A percentile compares a stretch with the other conserved stretches of the same genome.
Evolutionary conservation across 257 asterid genomes (phyloP).

Genomic region (Primulina huaijiensis): DNA sequence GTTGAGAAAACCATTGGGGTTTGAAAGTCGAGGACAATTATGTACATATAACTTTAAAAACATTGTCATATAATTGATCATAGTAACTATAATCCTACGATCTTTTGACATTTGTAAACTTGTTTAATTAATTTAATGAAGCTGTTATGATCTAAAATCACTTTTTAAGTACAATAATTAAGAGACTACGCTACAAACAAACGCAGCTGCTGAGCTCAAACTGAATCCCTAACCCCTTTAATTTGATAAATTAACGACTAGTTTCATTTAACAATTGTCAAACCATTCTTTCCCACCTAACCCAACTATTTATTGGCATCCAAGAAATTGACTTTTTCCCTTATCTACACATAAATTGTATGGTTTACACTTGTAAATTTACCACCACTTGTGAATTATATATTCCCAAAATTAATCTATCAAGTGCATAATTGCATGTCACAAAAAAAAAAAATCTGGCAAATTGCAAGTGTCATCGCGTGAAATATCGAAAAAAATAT

Average conservation of each 20-base stretch:
- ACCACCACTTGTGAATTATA: no score
- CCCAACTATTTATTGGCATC: slow-evolving; percentile 43
- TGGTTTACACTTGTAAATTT: no score
- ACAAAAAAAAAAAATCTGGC: no score
- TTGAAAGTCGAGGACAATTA: no score
- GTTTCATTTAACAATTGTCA: slow-evolving; percentile 38
- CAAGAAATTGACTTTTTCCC: slow-evolving; percentile 43
- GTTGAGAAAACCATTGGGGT: no score
- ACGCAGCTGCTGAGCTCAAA: slow-evolving; percentile 50
- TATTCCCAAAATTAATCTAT: no score
- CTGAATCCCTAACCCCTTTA: not conserved
- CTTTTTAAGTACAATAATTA: slow-evolving; percentile 26
- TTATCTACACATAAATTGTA: slow-evolving; percentile 15
- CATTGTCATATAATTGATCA: no score
- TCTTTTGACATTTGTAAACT: not conserved
- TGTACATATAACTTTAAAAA: no score
- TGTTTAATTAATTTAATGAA: slow-evolving; percentile 22
- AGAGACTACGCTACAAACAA: slow-evolving; percentile 29
- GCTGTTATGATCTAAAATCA: slow-evolving; percentile 35
- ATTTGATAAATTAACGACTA: slow-evolving; percentile 14
- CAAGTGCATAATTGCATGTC: no score
- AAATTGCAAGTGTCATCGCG: no score
- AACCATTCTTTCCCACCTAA: slow-evolving; percentile 45
- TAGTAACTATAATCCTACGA: no score
- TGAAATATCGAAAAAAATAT: no score